Conservation (phyloP, 2,329 filamentous ascomycete genomes). For the Hortaea sp. region DNA sequence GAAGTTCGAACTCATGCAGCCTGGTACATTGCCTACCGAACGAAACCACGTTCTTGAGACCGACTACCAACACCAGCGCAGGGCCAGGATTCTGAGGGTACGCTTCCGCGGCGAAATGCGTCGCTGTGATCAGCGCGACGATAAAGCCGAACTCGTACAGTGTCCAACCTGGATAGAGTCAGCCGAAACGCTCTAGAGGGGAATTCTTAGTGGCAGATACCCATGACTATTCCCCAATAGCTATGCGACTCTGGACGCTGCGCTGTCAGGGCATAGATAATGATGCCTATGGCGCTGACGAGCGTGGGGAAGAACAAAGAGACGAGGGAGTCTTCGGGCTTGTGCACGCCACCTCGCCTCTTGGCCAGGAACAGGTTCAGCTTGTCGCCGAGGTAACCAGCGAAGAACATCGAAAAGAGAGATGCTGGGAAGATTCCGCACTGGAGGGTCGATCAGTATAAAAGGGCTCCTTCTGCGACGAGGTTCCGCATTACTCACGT, state of each 20-base stretch:
- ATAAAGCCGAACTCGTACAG: too few species aligned
- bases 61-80: too few species aligned
- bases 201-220: conserved; percentile 2
- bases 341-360: conserved; percentile 23
- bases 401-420: conserved; percentile 17
- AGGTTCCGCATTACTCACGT: too few species aligned
- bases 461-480: too few species aligned
- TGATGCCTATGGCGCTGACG: conserved; percentile 20
- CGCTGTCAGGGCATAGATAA: conserved; percentile 26
- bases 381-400: conserved; percentile 17
- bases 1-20: too few species aligned
- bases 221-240: conserved; percentile 17
- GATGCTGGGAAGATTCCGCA: conserved; percentile 14
- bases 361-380: conserved; percentile 23
- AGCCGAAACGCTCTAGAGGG: too few species aligned
- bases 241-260: conserved; percentile 9
- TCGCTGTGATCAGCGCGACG: too few species aligned
- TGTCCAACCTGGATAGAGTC: too few species aligned
- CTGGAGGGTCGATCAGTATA: not conserved
- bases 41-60: too few species aligned
- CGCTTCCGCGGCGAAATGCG: too few species aligned
- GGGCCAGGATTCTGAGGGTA: too few species aligned
- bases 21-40: too few species aligned
- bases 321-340: conserved; percentile 27
- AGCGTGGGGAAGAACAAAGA: conserved; percentile 25